These are phyloP conservation scores for Orbilia brochopaga DNA, from an alignment of 2,329 filamentous ascomycete genomes.

Conservation along the genomic window DNA sequence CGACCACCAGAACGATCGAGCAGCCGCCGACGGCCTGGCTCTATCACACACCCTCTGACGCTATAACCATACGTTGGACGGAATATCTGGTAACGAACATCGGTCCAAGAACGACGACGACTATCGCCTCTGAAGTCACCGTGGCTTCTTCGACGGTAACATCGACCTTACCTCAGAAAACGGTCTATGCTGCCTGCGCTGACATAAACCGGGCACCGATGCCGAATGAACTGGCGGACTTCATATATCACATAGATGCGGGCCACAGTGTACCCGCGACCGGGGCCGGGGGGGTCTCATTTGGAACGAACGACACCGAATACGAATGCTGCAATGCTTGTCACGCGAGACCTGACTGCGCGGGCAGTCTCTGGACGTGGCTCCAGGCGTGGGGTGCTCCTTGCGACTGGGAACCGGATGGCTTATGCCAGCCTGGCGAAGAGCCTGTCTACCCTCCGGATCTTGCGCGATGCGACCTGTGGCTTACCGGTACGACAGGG, in stretches of 20 bases:
- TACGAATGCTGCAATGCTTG: slow-evolving; percentile 26
- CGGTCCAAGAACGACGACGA: no score
- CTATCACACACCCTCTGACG: slow-evolving; percentile 2
- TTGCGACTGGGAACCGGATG: background rate
- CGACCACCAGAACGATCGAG: slow-evolving; percentile 3
- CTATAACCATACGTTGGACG: slow-evolving; percentile 4
- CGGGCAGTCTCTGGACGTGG: slow-evolving; percentile 20
- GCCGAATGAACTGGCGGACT: background rate
- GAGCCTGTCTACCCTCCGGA: slow-evolving; percentile 1
- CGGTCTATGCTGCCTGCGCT: slow-evolving; percentile 22
- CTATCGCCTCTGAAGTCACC: background rate
- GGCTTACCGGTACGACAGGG: background rate
- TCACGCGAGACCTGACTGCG: slow-evolving; percentile 2
- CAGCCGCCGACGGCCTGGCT: slow-evolving; percentile 2
- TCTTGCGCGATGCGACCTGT: slow-evolving; percentile 11
- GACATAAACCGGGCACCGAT: slow-evolving; percentile 12
- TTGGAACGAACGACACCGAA: slow-evolving; percentile 17
- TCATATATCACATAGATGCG: slow-evolving; percentile 2
- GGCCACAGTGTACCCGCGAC: no score
- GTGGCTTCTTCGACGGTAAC: slow-evolving; percentile 12
- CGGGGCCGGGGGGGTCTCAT: background rate
- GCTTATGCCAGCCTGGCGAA: background rate
- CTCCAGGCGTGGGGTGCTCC: slow-evolving; percentile 16
- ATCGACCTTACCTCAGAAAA: background rate
- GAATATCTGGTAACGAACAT: background rate